Percentiles rank a stretch among this genome's conserved stretches.
Conservation (phyloP, 2,329 filamentous ascomycete genomes). For the Fusarium sarcochroum region DNA sequence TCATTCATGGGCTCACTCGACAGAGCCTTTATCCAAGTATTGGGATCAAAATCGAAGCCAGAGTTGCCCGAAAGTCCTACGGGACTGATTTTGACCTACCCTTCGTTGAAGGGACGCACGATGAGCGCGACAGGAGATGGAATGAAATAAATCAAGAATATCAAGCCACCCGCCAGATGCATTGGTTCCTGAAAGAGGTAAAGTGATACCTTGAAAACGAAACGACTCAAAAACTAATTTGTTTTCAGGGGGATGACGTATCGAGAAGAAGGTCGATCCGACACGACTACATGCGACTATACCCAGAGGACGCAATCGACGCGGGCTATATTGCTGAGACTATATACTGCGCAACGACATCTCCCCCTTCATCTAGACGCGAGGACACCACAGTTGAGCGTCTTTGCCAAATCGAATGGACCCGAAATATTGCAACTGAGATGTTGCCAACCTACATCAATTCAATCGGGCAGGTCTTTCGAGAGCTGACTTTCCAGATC, state of each 20-base stretch:
- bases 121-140: conserved; percentile 34
- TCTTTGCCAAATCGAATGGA: conserved; percentile 43
- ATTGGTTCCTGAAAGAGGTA: conserved; percentile 51
- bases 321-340: rapidly evolving
- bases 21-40: not conserved
- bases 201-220: rapidly evolving
- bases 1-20: conserved; percentile 42
- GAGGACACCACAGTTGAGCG: not conserved
- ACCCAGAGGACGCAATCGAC: rapidly evolving
- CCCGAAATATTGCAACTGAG: rapidly evolving
- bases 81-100: not conserved
- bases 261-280: conserved; percentile 2
- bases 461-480: not conserved
- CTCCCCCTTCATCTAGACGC: not conserved
- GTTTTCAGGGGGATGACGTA: conserved; percentile 32
- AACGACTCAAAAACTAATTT: not conserved
- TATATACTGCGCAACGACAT: not conserved
- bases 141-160: rapidly evolving
- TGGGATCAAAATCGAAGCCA: conserved; percentile 29
- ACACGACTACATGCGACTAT: not conserved
- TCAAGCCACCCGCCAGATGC: conserved; percentile 31
- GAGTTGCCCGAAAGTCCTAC: conserved; percentile 51
- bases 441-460: conserved; percentile 35
- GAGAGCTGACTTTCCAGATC: not conserved
- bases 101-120: conserved; percentile 22